phyloP scores from a whole-genome alignment of 148 eudicot genomes.

The Amaranthus palmeri region DNA sequence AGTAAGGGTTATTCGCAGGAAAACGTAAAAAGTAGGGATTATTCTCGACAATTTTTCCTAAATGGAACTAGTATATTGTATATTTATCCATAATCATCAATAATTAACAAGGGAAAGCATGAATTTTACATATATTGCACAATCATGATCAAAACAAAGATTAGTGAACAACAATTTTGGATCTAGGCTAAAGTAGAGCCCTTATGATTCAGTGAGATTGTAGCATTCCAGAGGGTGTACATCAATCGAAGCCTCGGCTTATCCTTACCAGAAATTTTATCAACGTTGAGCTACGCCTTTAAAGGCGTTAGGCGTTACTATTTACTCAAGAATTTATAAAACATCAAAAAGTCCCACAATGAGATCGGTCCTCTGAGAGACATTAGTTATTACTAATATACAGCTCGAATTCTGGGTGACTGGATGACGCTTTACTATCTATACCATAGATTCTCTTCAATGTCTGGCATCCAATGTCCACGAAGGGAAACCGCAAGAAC shows the following conservation, averaged over 20 bases:
- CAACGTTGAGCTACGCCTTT: background rate
- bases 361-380: conserved; percentile 1
- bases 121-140: background rate
- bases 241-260: conserved; percentile 1
- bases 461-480: background rate
- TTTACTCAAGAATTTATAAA: conserved; percentile 14
- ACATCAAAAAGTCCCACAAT: conserved; percentile 14
- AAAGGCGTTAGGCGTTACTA: too few species aligned
- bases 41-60: too few species aligned
- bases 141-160: conserved; percentile 7
- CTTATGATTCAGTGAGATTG: background rate
- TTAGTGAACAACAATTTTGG: conserved; percentile 1
- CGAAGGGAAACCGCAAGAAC: background rate
- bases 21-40: too few species aligned
- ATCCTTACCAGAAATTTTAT: background rate
- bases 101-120: background rate
- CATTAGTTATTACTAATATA: conserved; percentile 16
- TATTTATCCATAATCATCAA: too few species aligned
- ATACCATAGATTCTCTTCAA: background rate
- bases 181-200: conserved; percentile 1
- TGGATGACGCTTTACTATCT: background rate
- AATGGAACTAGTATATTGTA: too few species aligned
- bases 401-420: conserved; percentile 1
- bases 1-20: too few species aligned
- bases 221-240: conserved; percentile 15